Conservation (phyloP, 139 green algal species). For the Chlamydomonas sp. region DNA sequence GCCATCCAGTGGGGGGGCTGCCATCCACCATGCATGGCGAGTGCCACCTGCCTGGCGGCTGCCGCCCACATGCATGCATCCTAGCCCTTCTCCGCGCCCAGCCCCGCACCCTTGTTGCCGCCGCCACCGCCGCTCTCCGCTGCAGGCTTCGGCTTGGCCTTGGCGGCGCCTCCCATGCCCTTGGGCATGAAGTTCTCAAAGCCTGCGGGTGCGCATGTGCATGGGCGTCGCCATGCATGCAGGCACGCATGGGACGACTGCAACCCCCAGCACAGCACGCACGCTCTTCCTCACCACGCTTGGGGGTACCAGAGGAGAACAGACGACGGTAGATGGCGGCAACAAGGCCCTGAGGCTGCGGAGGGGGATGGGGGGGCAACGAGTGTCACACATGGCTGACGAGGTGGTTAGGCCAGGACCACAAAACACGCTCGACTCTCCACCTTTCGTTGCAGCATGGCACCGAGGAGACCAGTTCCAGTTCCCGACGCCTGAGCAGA, state of each 20-base stretch:
- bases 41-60: background rate
- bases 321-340: too few species aligned
- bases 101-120: constrained; percentile 3
- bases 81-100: background rate
- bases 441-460: too few species aligned
- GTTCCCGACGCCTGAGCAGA: too few species aligned
- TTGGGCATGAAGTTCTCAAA: constrained; percentile 15
- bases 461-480: too few species aligned
- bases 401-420: too few species aligned
- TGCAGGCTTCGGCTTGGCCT: background rate
- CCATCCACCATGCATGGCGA: too few species aligned
- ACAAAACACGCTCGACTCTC: too few species aligned
- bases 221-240: background rate
- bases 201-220: background rate
- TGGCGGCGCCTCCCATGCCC: background rate
- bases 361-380: too few species aligned
- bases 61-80: background rate
- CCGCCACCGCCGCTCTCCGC: background rate
- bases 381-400: too few species aligned
- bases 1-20: too few species aligned
- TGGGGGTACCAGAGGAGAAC: background rate
- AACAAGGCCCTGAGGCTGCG: too few species aligned
- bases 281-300: background rate
- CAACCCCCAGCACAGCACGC: background rate
- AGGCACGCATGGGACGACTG: too few species aligned